Evolutionary conservation across 768 basidiomycete species (phyloP).

Genomic region (Lactifluus volemus): DNA sequence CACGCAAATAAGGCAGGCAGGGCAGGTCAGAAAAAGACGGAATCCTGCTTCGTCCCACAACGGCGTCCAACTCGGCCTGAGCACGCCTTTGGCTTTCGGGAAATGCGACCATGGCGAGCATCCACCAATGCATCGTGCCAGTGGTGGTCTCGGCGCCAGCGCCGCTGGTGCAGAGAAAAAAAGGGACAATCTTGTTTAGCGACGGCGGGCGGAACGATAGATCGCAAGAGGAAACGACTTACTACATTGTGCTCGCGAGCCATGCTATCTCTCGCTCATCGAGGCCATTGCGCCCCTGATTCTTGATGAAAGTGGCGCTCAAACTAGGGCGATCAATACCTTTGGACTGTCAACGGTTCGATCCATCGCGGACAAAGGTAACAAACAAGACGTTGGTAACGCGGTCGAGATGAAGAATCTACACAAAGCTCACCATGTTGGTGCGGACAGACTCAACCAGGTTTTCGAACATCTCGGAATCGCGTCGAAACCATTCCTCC

Average conservation of each 20-base stretch:
- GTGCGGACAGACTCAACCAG: slow-evolving; percentile 10
- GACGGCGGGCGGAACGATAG: not conserved
- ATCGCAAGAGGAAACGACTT: not conserved
- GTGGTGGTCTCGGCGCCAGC: slow-evolving; percentile 19
- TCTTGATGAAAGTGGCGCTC: slow-evolving; percentile 12
- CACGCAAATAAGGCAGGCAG: slow-evolving; percentile 20
- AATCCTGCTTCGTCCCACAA: slow-evolving; percentile 17
- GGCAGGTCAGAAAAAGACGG: slow-evolving; percentile 20
- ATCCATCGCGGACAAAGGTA: not conserved
- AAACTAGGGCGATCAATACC: slow-evolving; percentile 16
- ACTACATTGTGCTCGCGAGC: slow-evolving; percentile 23
- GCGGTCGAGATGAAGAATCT: not conserved
- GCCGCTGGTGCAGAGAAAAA: not conserved
- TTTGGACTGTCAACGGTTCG: not conserved
- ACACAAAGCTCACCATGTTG: slow-evolving; percentile 6
- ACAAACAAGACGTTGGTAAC: not conserved
- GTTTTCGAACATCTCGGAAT: slow-evolving; percentile 15
- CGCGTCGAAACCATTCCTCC: slow-evolving; percentile 14
- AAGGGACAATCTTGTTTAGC: not conserved
- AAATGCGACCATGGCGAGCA: slow-evolving; percentile 21
- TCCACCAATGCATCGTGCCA: slow-evolving; percentile 16
- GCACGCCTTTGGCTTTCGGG: slow-evolving; percentile 19
- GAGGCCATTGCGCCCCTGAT: slow-evolving; percentile 12
- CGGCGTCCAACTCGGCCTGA: slow-evolving; percentile 21
- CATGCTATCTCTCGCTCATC: slow-evolving; percentile 16